A percentile compares a stretch with the other conserved stretches of the same genome.
Conservation (phyloP, 1,139 yeast species). For the Yamadazyma trypodendri region DNA sequence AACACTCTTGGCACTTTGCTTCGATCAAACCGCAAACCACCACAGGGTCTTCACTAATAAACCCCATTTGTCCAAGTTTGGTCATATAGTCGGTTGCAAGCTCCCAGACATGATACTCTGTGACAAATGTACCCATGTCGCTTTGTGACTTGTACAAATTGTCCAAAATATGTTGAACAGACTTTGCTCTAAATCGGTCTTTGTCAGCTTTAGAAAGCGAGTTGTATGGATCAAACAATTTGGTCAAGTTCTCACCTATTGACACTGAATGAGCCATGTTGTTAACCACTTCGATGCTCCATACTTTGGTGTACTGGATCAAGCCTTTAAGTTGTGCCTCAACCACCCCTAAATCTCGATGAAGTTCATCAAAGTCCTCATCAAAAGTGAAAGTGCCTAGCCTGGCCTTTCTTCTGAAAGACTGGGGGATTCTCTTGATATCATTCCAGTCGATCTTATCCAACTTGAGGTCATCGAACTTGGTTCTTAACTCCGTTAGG, state of each 20-base stretch:
- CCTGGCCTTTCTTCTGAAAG: slow-evolving; percentile 29
- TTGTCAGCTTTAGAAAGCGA: slow-evolving; percentile 11
- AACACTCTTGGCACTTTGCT: slow-evolving; percentile 10
- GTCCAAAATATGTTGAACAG: slow-evolving; percentile 5
- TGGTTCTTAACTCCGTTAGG: slow-evolving; percentile 1
- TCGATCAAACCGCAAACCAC: background rate
- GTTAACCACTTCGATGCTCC: background rate
- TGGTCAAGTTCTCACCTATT: slow-evolving; percentile 19
- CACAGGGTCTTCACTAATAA: slow-evolving; percentile 3
- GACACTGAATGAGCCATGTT: slow-evolving; percentile 18
- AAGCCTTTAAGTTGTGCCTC: slow-evolving; percentile 19
- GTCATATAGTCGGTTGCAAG: slow-evolving; percentile 16
- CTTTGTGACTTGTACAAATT: slow-evolving; percentile 1
- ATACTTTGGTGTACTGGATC: slow-evolving; percentile 16
- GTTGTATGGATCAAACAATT: slow-evolving; percentile 29
- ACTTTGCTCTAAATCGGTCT: slow-evolving; percentile 11
- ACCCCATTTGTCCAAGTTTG: slow-evolving; percentile 12
- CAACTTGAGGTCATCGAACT: slow-evolving; percentile 6
- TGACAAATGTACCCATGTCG: slow-evolving; percentile 7
- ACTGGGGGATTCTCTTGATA: slow-evolving; percentile 22
- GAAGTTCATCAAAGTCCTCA: slow-evolving; percentile 34
- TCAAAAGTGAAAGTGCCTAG: slow-evolving; percentile 34
- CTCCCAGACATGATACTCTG: slow-evolving; percentile 21
- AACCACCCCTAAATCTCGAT: slow-evolving; percentile 11
- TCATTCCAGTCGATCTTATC: slow-evolving; percentile 24